These are phyloP conservation scores for Comarum palustre DNA, from an alignment of 306 rosid species.

Conservation along the genomic window DNA sequence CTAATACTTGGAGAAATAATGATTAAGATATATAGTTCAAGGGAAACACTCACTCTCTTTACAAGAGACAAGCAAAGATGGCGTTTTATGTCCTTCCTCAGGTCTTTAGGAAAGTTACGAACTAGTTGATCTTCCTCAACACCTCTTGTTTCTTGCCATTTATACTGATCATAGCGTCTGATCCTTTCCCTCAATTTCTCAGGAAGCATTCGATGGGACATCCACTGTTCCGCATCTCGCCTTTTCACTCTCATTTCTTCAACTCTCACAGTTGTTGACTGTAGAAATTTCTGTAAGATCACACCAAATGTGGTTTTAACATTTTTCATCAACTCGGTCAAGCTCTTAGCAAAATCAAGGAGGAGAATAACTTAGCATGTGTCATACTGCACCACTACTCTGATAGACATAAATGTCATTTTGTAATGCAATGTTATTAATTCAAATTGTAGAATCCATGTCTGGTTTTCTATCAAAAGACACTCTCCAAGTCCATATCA, in stretches of 20 bases:
- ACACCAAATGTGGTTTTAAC: constrained; percentile 10
- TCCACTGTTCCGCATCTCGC: constrained; percentile 86
- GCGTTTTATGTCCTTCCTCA: constrained; percentile 76
- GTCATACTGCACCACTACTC: neutral
- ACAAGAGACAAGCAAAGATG: constrained; percentile 76
- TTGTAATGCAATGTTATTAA: neutral
- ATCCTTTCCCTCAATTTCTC: constrained; percentile 56
- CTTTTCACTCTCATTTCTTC: constrained; percentile 84
- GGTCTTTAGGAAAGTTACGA: constrained; percentile 78
- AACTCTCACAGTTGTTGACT: constrained; percentile 72
- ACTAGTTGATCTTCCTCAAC: constrained; percentile 70
- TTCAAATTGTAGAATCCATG: neutral
- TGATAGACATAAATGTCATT: neutral
- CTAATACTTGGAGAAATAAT: neutral
- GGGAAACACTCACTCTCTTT: constrained; percentile 47
- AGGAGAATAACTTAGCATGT: neutral
- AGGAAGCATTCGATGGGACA: constrained; percentile 89
- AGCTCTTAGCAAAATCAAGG: neutral
- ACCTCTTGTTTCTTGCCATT: constrained; percentile 94
- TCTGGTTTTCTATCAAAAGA: neutral
- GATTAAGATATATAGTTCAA: neutral
- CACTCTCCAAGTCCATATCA: neutral
- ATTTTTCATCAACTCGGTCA: neutral
- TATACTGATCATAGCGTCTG: constrained; percentile 72
- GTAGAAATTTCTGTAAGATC: constrained; percentile 64